Conservation (phyloP, 306 rosid species). For the Prosopis cineraria region DNA sequence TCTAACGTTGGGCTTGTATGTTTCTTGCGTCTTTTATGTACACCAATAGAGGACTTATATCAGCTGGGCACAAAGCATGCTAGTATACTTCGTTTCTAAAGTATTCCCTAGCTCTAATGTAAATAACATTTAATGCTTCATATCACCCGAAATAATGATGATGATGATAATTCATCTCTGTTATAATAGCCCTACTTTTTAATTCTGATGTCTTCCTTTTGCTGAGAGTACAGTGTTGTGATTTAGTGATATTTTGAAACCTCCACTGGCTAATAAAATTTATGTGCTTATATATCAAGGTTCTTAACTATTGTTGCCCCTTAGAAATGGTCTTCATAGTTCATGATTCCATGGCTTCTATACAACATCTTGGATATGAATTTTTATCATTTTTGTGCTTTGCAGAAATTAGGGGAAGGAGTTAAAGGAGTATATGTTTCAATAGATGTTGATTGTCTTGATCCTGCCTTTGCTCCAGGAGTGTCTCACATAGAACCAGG, state of each 20-base stretch:
- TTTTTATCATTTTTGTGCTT: neutral
- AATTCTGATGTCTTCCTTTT: neutral
- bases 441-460: conserved; percentile 88
- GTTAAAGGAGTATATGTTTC: conserved; percentile 91
- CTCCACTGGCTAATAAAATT: neutral
- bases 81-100: neutral
- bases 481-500: conserved; percentile 98
- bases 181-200: neutral
- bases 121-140: neutral
- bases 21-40: no score
- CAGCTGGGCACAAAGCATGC: neutral
- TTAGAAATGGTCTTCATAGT: neutral
- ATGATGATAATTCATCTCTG: neutral
- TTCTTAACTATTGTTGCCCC: neutral
- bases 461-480: conserved; percentile 98
- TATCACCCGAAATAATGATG: neutral
- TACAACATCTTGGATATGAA: neutral
- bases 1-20: no score
- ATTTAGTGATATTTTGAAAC: neutral
- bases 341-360: conserved; percentile 18
- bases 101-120: neutral
- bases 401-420: conserved; percentile 93
- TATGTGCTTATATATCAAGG: neutral
- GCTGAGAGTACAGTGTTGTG: neutral
- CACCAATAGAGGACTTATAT: no score